Evolutionary conservation across 2,329 filamentous ascomycete species (phyloP), one percentile per base, ranked within the genome.

Genomic region (Clonostachys sp.): DNA sequence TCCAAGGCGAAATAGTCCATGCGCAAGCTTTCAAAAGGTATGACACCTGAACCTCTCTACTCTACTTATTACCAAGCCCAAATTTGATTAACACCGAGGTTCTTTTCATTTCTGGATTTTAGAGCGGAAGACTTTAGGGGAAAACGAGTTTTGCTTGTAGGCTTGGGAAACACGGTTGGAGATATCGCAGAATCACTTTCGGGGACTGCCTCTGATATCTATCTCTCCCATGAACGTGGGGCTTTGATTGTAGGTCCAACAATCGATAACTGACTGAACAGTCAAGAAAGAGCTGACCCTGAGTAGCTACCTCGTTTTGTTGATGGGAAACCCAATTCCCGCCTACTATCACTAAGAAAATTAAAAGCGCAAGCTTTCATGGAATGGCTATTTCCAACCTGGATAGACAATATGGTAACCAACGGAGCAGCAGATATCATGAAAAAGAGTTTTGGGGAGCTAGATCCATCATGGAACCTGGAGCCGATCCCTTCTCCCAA

Each of bases 101-200:
- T 38, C 9, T 30, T 30, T 30, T 10, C 24, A 6, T 20, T 20
- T 20, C 24, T 24, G 24, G 24, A 24, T 40, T 24, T 18, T 24
- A 48, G 59, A n/a, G 55, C 58, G 1, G 54, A 59, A 5, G 45
- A 51, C 6, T 74, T 71, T 54, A 59, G 62, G 12, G 65, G 58
- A 7, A 69, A 73, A 51, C 69, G 58, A 10, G 68, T 76, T 3
- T 48, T 76, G 1, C 57, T 77, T 0, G 58, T 75, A 3, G 73
- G 73, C 6, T 54, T 74, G 24, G 66, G 67, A 14, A 68, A 66
- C 42, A 72, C 67, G 1, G 57, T 56, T 2, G 57, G 54, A 16
- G 61, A 63, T 20, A 58, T 58, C 0, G 57, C 57, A 12, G 49
- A 65, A 2, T 57, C 58, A 6, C 57, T 74, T 6, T 55, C 63